A percentile compares a stretch with the other conserved stretches of the same genome.
phyloP scores from a whole-genome alignment of 208 protist species.

The Kentomonas sorsogonicus region DNA sequence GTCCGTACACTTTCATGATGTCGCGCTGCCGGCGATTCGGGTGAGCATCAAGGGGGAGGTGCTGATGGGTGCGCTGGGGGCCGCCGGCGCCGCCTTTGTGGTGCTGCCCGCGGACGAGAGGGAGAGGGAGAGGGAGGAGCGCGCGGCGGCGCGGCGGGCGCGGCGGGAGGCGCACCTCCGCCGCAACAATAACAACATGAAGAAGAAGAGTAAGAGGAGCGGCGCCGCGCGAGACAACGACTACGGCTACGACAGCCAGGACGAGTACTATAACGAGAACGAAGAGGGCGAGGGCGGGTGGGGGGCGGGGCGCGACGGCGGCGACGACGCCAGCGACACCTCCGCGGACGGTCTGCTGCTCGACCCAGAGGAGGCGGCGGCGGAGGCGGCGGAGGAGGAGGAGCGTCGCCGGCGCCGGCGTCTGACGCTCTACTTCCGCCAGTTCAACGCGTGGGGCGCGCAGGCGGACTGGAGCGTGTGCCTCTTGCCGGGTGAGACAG shows the following conservation, averaged over 20 bases:
- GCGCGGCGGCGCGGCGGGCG: conserved; percentile 23
- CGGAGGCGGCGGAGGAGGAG: not conserved
- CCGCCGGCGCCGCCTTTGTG: conserved; percentile 68
- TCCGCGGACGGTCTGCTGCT: too few species aligned
- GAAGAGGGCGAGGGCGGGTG: too few species aligned
- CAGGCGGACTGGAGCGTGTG: conserved; percentile 77
- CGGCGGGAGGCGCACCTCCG: conserved; percentile 58
- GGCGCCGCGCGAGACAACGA: too few species aligned
- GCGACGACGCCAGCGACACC: too few species aligned
- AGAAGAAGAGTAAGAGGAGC: too few species aligned
- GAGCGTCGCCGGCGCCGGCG: conserved; percentile 36
- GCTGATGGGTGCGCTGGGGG: conserved; percentile 72
- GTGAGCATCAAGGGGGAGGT: conserved; percentile 49
- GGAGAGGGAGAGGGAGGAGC: not conserved
- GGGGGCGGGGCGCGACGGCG: too few species aligned
- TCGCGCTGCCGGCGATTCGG: conserved; percentile 57
- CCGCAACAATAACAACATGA: conserved; percentile 66
- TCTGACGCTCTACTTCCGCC: conserved; percentile 66
- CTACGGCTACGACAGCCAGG: too few species aligned
- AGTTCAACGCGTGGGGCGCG: conserved; percentile 66
- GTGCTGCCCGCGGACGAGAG: conserved; percentile 19
- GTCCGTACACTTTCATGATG: conserved; percentile 82
- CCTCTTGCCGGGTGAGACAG: conserved; percentile 61
- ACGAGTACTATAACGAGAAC: too few species aligned
- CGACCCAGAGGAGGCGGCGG: not conserved